These are phyloP conservation scores for Acacia pycnantha DNA, from an alignment of 331 rosid genomes.

Conservation along the genomic window DNA sequence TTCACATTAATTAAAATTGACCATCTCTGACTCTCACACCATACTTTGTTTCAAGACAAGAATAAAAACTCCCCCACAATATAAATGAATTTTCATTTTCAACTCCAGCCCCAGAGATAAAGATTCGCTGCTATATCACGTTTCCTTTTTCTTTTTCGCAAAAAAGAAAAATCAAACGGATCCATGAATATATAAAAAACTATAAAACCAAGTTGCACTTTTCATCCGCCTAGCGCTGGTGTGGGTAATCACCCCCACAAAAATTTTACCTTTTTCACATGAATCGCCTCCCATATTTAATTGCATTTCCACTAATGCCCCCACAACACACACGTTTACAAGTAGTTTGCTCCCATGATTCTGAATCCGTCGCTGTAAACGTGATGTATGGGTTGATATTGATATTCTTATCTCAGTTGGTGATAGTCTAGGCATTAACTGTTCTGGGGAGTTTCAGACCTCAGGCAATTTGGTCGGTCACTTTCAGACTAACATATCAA, in stretches of 20 bases:
- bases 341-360: background rate
- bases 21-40: background rate
- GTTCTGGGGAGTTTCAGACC: background rate
- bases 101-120: background rate
- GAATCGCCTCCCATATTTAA: no score
- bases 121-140: background rate
- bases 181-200: background rate
- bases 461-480: background rate
- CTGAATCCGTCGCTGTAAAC: background rate
- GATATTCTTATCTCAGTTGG: background rate
- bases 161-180: background rate
- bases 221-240: no score
- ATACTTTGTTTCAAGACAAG: background rate
- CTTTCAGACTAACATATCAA: background rate
- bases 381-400: background rate
- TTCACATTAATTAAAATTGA: background rate
- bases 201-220: background rate
- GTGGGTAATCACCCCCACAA: no score
- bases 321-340: background rate
- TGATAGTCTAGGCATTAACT: background rate
- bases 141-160: background rate
- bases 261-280: no score
- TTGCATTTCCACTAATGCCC: background rate
- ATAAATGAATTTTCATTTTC: background rate
- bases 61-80: no score